Evolutionary conservation across 2,329 filamentous ascomycete species (phyloP).

Genomic region (Lasiodiplodia hormozganensis): DNA sequence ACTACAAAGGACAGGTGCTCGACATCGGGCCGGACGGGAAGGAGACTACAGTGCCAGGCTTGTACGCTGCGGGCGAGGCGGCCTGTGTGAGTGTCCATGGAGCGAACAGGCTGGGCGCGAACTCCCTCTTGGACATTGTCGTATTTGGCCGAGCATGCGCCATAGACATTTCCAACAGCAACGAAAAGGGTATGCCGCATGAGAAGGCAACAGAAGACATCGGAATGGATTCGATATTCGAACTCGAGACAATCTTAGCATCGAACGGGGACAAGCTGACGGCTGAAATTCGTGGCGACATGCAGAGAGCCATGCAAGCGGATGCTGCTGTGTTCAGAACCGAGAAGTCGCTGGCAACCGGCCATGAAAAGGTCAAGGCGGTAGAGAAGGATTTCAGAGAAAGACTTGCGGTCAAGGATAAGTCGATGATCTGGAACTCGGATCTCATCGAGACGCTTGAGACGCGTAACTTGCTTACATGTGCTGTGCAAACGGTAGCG

Average conservation of each 20-base stretch:
- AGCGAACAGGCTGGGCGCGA: slow-evolving; percentile 57
- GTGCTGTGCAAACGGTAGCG: slow-evolving; percentile 56
- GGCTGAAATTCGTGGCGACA: slow-evolving; percentile 47
- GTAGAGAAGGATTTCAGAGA: slow-evolving; percentile 47
- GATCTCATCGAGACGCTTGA: slow-evolving; percentile 58
- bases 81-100: slow-evolving; percentile 59
- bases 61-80: slow-evolving; percentile 58
- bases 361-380: slow-evolving; percentile 41
- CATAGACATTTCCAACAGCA: slow-evolving; percentile 50
- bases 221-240: slow-evolving; percentile 43
- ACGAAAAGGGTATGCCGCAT: slow-evolving; percentile 47
- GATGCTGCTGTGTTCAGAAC: slow-evolving; percentile 57
- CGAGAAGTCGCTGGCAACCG: slow-evolving; percentile 43
- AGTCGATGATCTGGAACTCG: slow-evolving; percentile 57
- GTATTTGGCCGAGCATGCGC: slow-evolving; percentile 58
- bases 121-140: slow-evolving; percentile 58
- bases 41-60: slow-evolving; percentile 52
- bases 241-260: slow-evolving; percentile 46
- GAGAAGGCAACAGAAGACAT: slow-evolving; percentile 43
- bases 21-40: slow-evolving; percentile 47
- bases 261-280: slow-evolving; percentile 48
- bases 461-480: slow-evolving; percentile 55
- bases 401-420: slow-evolving; percentile 49
- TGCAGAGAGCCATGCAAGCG: slow-evolving; percentile 57
- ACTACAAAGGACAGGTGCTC: slow-evolving; percentile 57